Percentiles rank a stretch among this genome's conserved stretches.
phyloP scores from a whole-genome alignment of 768 basidiomycete genomes.

The Suillus subluteus region DNA sequence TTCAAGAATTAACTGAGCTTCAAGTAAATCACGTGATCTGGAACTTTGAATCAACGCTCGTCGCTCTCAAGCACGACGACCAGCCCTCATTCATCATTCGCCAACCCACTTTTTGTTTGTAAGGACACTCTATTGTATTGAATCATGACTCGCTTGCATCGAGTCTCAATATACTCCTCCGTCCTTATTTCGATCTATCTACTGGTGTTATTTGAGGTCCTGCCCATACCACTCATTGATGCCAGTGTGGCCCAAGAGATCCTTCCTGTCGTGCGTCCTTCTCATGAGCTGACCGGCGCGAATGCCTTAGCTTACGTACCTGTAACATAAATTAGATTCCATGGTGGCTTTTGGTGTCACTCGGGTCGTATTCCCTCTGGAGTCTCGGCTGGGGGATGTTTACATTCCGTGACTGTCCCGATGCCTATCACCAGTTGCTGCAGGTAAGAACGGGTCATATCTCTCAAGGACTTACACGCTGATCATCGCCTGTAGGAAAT shows the following conservation, averaged over 20 bases:
- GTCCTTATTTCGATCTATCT: constrained; percentile 54
- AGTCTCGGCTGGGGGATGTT: constrained; percentile 77
- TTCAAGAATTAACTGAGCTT: neutral
- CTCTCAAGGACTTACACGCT: neutral
- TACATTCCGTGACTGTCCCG: constrained; percentile 77
- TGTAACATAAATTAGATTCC: constrained; percentile 54
- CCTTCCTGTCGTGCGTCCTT: constrained; percentile 58
- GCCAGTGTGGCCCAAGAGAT: constrained; percentile 49
- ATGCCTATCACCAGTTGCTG: constrained; percentile 74
- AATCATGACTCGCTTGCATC: constrained; percentile 65
- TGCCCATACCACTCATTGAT: constrained; percentile 59
- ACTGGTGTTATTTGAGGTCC: constrained; percentile 54
- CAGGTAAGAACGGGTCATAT: constrained; percentile 44
- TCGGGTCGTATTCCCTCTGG: constrained; percentile 79
- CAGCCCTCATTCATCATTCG: neutral
- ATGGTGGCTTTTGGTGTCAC: constrained; percentile 81
- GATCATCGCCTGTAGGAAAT: constrained; percentile 52
- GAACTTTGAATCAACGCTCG: neutral
- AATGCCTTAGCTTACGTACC: neutral
- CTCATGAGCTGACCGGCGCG: neutral
- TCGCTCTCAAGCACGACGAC: neutral
- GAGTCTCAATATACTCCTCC: constrained; percentile 50
- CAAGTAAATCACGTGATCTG: constrained; percentile 1
- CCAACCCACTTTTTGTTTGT: neutral
- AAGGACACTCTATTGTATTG: neutral